Base-by-base conservation (phyloP, 208 protist species). In the Angomonas deanei region DNA sequence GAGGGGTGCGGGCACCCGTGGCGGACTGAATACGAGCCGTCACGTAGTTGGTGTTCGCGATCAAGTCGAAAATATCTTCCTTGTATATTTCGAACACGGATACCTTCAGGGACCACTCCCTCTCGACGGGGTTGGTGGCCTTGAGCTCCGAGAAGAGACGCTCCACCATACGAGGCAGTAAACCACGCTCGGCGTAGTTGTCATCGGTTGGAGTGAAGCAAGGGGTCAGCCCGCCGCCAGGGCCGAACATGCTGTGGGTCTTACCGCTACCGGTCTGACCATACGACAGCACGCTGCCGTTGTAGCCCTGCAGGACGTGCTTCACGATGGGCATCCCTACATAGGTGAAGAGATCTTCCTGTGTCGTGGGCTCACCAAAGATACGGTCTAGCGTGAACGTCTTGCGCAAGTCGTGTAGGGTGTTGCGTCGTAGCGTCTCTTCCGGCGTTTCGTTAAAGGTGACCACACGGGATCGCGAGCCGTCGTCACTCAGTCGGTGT, bases 241-340 rank as follows among this genome's bases (percentile, higher is more conserved):
- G 76, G 6, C 86, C 86, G 27, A 78, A 63, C 87, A 97, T 96
- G 28, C 93, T 98, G 82, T 96, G 91, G 24, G 92, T 98, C 83
- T 98, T 98, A 46, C 94, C 94, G n/a, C 78, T 87, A 19, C 93
- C 94, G 17, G 92, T 96, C 74, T 98, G 94, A n/a, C 94, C 94
- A 74, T 97, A 98, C 27, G 94, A 93, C 57, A 98, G 97, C 26
- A 98, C 91, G 1, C 90, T 97, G n/a, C 87, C 94, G 52, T 96
- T 97, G 64, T 92, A 96, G 47, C 92, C 90, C 6, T 91, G 69
- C 28, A 97, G 69, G 23, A 95, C 88, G 47, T 83, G 89, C 56
- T 93, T 87, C 30, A 92, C 81, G 65, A 95, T 62, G 2, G 91
- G 91, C 70, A 79, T 76, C 58, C 93, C 91, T 62, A 91, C 91